Evolutionary conservation across 2,329 filamentous ascomycete species (phyloP).

Genomic region (Emergomyces pasteurianus): DNA sequence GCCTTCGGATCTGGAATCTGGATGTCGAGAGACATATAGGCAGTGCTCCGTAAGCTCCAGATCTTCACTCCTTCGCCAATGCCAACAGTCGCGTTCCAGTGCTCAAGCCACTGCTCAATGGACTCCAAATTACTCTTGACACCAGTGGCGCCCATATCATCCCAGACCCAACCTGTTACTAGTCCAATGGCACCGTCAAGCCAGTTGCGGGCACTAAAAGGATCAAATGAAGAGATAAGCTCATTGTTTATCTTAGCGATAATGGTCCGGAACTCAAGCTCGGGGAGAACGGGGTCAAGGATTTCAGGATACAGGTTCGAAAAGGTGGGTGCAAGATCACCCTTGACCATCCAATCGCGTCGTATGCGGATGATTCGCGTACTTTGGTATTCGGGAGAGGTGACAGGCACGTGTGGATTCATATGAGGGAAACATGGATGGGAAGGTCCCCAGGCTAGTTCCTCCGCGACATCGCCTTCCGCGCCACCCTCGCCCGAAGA

Average conservation of each 20-base stretch:
- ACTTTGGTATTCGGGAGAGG: conserved; percentile 59
- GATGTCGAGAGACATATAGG: conserved; percentile 59
- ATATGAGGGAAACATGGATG: conserved; percentile 92
- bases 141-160: conserved; percentile 68
- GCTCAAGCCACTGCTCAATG: conserved; percentile 71
- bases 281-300: conserved; percentile 70
- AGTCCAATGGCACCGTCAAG: conserved; percentile 69
- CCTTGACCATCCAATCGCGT: conserved; percentile 80
- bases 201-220: conserved; percentile 63
- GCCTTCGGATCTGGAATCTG: conserved; percentile 41
- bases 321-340: conserved; percentile 84
- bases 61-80: conserved; percentile 55
- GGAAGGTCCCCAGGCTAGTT: conserved; percentile 79
- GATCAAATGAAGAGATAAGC: conserved; percentile 65
- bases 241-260: conserved; percentile 73
- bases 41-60: conserved; percentile 67
- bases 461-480: conserved; percentile 44
- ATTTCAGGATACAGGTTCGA: conserved; percentile 96
- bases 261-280: conserved; percentile 73
- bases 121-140: conserved; percentile 58
- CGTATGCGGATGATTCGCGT: conserved; percentile 87
- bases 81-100: conserved; percentile 66
- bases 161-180: conserved; percentile 87
- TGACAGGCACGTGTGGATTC: conserved; percentile 76
- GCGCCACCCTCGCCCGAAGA: conserved; percentile 22